Conservation (phyloP, 2,329 filamentous ascomycete species). For the Rutstroemia sp. region DNA sequence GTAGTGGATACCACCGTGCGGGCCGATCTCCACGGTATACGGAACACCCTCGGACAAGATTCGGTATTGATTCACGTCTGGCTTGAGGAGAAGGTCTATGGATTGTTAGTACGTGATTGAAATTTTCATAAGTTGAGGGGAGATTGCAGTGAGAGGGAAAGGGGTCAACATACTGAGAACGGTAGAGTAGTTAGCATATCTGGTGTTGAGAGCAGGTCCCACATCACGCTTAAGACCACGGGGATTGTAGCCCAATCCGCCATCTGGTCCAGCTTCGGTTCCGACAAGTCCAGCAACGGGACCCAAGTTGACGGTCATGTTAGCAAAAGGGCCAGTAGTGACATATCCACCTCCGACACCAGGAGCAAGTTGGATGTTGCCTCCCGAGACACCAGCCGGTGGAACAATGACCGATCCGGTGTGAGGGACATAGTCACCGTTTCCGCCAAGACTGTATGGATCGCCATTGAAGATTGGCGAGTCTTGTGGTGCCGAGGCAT, state of each 20-base stretch:
- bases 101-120: too few relatives aligned
- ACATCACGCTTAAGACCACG: constrained; percentile 17
- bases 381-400: background rate
- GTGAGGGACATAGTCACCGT: constrained; percentile 33
- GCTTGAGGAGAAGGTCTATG: too few relatives aligned
- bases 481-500: constrained; percentile 35
- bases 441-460: constrained; percentile 40
- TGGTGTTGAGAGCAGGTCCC: constrained; percentile 36
- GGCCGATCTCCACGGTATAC: too few relatives aligned
- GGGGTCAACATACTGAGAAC: background rate
- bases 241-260: constrained; percentile 32
- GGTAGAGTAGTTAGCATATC: background rate
- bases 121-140: too few relatives aligned
- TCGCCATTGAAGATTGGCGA: constrained; percentile 49
- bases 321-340: constrained; percentile 36
- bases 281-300: constrained; percentile 37
- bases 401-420: constrained; percentile 13
- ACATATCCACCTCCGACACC: constrained; percentile 49
- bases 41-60: too few relatives aligned
- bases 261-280: constrained; percentile 18
- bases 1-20: too few relatives aligned
- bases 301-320: constrained; percentile 36
- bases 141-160: too few relatives aligned
- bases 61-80: too few relatives aligned
- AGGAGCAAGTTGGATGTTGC: constrained; percentile 29